phyloP scores from a whole-genome alignment of 257 asterid genomes.

The Scutellaria baicalensis region DNA sequence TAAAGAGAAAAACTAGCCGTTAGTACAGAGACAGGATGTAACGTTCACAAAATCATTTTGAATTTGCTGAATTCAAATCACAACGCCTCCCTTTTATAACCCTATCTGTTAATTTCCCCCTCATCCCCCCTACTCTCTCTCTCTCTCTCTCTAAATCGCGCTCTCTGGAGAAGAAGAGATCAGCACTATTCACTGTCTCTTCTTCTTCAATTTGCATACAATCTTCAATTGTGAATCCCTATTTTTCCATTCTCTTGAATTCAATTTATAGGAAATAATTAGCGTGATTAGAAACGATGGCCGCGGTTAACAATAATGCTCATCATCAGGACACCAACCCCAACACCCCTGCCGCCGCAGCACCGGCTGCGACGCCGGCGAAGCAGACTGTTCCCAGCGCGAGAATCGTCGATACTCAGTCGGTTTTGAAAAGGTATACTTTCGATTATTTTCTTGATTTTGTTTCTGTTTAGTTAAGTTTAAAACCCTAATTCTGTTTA shows the following conservation, averaged over 20 bases:
- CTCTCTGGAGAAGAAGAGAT: constrained; percentile 10
- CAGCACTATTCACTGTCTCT: background rate
- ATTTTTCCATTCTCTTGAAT: background rate
- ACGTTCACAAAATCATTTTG: constrained; percentile 26
- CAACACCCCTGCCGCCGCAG: constrained; percentile 38
- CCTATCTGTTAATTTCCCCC: background rate
- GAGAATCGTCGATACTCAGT: constrained; percentile 39
- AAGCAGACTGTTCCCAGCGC: constrained; percentile 36
- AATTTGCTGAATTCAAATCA: background rate
- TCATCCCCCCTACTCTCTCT: background rate
- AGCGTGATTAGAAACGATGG: constrained; percentile 27
- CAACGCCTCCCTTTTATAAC: background rate
- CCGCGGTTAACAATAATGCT: constrained; percentile 40
- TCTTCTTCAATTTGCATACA: constrained; percentile 13
- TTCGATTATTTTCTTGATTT: background rate
- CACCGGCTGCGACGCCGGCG: constrained; percentile 17
- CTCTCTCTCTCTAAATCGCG: constrained; percentile 6
- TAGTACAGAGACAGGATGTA: constrained; percentile 2
- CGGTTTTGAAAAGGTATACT: constrained; percentile 47
- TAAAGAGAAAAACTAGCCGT: constrained; percentile 26
- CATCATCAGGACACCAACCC: constrained; percentile 53
- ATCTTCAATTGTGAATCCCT: constrained; percentile 9
- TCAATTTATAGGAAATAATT: background rate
- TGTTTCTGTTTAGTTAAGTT: background rate
- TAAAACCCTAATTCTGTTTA: background rate